Evolutionary conservation across 129 eudicot genomes (phyloP).

Genomic region (Centella asiatica): DNA sequence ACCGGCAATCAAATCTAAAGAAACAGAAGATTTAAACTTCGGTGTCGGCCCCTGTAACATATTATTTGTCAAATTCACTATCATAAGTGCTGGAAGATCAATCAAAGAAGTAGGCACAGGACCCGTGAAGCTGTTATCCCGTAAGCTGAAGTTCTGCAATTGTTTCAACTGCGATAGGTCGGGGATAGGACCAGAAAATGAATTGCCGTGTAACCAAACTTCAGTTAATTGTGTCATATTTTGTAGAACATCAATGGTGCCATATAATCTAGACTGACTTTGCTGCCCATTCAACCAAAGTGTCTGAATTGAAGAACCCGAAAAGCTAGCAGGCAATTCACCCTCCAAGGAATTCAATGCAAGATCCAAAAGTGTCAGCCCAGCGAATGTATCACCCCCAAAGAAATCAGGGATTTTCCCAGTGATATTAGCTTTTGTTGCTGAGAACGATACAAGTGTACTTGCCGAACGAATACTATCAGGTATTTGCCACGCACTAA

Average conservation of each 20-base stretch:
- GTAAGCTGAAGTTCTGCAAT: constrained; percentile 47
- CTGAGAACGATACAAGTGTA: constrained; percentile 44
- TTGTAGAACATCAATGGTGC: constrained; percentile 48
- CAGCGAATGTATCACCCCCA: constrained; percentile 37
- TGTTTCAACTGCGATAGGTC: constrained; percentile 44
- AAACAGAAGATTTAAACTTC: constrained; percentile 38
- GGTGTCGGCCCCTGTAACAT: constrained; percentile 68
- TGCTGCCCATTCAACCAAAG: constrained; percentile 80
- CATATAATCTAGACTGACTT: constrained; percentile 36
- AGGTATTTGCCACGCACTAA: constrained; percentile 50
- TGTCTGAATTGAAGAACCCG: constrained; percentile 45
- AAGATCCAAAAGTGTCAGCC: constrained; percentile 39
- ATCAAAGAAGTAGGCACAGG: constrained; percentile 54
- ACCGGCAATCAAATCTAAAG: constrained; percentile 33
- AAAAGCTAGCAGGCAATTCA: constrained; percentile 44
- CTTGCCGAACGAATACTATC: constrained; percentile 39
- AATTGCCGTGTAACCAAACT: constrained; percentile 58
- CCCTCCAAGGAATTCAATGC: constrained; percentile 53
- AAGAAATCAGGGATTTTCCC: constrained; percentile 62
- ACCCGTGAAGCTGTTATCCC: constrained; percentile 73
- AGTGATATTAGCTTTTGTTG: constrained; percentile 38
- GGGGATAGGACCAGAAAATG: constrained; percentile 67
- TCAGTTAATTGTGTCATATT: constrained; percentile 54
- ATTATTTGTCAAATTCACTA: constrained; percentile 68
- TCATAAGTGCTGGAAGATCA: constrained; percentile 27